Conservation (phyloP, 495 filamentous ascomycete genomes). For the Lasiosphaeria ovina region DNA sequence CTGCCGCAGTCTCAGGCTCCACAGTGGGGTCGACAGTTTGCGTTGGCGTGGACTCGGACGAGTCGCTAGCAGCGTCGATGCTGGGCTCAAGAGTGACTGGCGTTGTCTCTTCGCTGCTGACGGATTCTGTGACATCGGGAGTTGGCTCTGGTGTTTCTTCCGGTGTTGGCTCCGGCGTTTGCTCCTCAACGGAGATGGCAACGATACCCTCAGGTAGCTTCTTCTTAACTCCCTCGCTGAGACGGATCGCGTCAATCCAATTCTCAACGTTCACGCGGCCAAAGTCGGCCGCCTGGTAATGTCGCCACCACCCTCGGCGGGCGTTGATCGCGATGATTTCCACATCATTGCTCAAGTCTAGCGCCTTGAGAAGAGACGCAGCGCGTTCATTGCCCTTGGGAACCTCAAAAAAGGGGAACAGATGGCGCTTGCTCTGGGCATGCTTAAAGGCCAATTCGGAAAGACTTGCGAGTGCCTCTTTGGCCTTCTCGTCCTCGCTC, state of each 20-base stretch:
- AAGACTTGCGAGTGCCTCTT: constrained; percentile 62
- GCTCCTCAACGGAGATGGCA: constrained; percentile 53
- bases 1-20: constrained; percentile 32
- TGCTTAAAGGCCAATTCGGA: constrained; percentile 76
- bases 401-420: constrained; percentile 82
- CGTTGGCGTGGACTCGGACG: constrained; percentile 26
- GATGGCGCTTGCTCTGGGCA: constrained; percentile 55
- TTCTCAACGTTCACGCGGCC: constrained; percentile 62
- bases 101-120: constrained; percentile 22
- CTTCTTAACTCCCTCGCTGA: constrained; percentile 81
- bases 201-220: constrained; percentile 76
- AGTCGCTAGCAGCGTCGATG: constrained; percentile 26
- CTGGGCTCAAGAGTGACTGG: constrained; percentile 40
- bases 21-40: constrained; percentile 28
- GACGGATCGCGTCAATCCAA: constrained; percentile 84
- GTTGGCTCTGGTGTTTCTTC: constrained; percentile 38
- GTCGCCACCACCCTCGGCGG: constrained; percentile 80
- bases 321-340: constrained; percentile 82
- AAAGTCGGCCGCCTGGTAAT: constrained; percentile 59
- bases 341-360: constrained; percentile 57
- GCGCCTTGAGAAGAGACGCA: constrained; percentile 53
- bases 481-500: constrained; percentile 48
- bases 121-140: constrained; percentile 38
- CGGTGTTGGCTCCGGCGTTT: constrained; percentile 32
- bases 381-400: constrained; percentile 60